Base-by-base conservation (phyloP, 371 early-diverging fungal species). In the Basidiobolus meristosporus region DNA sequence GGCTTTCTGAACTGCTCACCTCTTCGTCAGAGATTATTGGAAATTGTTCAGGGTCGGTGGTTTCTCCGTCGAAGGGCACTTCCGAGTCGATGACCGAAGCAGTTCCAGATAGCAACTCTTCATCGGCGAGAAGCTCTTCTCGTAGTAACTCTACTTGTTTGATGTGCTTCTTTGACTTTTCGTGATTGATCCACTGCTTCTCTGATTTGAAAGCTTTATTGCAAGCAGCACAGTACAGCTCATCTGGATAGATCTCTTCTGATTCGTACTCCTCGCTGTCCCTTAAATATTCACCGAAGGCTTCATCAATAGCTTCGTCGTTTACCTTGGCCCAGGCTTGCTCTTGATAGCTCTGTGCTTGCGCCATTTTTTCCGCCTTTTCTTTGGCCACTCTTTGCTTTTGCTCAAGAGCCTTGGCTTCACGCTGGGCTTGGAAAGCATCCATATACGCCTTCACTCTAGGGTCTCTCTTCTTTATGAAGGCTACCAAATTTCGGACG, bases 141-240 rank as follows among this genome's bases (percentile, higher is more conserved):
- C 70, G 58, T 20, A 86, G 56, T 4, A 57, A 48, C 39, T 74
- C 65, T 0, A 77, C 73, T 9, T 62, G 64, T 41, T 80, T 72
- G 1, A 71, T 22, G 53, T 90, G 90, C 46, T 75, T 79, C 49
- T 72, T 74, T 21, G 77, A 77, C 43, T 56, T 54, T 51, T 82
- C 80, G 48, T 90, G 90, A 37, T 72, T 81, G 22, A 57, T 53
- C 56, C 68, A 71, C 51, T 82, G 81, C n/a, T 64, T 56, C 40
- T 75, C 71, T 15, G 71, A 72, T 45, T 75, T 68, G 56, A 86
- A 90, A 22, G 51, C 54, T 51, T 78, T 85, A 43, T 76, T 68
- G 44, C 90, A 90, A 1, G 80, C 79, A n/a, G 72, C 70, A 53
- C 90, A 90, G 39, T 71, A 77, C 38, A 68, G 68, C 17, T 65